A percentile compares a stretch with the other conserved stretches of the same genome.
Conservation (phyloP, 305 asterid genomes). For the Andrographis paniculata region DNA sequence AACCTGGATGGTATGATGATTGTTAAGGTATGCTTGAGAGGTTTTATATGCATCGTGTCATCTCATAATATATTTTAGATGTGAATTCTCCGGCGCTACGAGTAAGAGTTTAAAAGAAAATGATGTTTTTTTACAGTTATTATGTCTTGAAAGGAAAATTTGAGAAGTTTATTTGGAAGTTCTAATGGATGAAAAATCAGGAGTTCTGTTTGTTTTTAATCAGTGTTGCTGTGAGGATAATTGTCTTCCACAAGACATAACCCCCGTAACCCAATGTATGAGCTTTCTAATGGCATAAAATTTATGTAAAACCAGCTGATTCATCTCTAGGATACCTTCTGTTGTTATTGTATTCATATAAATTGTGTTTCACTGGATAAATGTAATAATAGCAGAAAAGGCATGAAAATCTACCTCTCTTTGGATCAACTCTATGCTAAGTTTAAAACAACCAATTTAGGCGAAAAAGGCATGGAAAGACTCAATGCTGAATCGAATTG, state of each 20-base stretch:
- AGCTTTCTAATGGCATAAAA: neutral
- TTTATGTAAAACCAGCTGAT: slow-evolving; percentile 1
- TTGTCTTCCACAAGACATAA: no score
- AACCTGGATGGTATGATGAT: slow-evolving; percentile 97
- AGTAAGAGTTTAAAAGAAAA: neutral
- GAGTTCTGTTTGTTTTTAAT: no score
- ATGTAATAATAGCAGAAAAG: no score
- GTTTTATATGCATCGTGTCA: neutral
- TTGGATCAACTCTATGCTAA: slow-evolving; percentile 13
- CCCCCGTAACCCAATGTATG: no score
- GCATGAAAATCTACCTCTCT: neutral
- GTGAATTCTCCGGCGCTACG: neutral
- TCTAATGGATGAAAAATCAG: no score
- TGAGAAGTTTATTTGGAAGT: no score
- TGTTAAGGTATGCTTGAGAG: slow-evolving; percentile 54
- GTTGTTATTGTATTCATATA: no score
- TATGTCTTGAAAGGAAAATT: no score
- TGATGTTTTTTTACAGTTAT: neutral
- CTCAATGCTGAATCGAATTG: slow-evolving; percentile 82
- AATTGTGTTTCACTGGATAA: no score
- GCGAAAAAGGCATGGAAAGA: slow-evolving; percentile 96
- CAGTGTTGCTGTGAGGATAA: no score
- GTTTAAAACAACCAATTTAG: slow-evolving; percentile 30
- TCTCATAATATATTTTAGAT: neutral
- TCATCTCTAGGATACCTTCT: no score